Evolutionary conservation across 192 early-diverging fungal genomes (phyloP).

Genomic region (Linnemannia zychae): DNA sequence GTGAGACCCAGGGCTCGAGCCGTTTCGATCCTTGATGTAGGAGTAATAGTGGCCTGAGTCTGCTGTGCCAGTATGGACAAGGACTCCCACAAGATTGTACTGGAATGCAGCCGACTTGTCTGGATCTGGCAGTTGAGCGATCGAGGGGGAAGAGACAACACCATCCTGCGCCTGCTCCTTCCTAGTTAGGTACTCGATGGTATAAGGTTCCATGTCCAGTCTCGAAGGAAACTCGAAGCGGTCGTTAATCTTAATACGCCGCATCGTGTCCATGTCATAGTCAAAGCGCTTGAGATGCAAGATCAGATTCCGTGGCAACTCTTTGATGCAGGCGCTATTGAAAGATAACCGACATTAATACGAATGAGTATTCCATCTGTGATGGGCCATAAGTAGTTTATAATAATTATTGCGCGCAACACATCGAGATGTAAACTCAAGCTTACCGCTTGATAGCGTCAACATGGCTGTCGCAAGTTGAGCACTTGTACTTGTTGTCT

Average conservation of each 20-base stretch:
- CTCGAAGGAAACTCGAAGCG: slow-evolving; percentile 67
- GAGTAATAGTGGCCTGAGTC: slow-evolving; percentile 73
- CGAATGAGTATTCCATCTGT: not conserved
- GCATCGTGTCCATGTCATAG: slow-evolving; percentile 69
- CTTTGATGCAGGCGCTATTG: slow-evolving; percentile 63
- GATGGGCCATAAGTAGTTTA: not conserved
- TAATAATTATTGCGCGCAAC: no score
- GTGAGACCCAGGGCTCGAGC: not conserved
- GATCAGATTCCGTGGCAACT: slow-evolving; percentile 68
- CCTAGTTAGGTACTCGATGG: slow-evolving; percentile 55
- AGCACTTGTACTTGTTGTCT: slow-evolving; percentile 69
- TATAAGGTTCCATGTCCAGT: slow-evolving; percentile 71
- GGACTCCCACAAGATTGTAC: slow-evolving; percentile 67
- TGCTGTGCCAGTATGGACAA: slow-evolving; percentile 71
- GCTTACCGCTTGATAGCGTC: slow-evolving; percentile 68
- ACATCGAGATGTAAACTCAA: no score
- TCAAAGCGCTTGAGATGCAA: slow-evolving; percentile 77
- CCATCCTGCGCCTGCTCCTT: slow-evolving; percentile 58
- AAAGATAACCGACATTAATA: not conserved
- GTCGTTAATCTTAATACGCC: slow-evolving; percentile 72
- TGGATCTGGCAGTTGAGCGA: not conserved
- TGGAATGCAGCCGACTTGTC: slow-evolving; percentile 45
- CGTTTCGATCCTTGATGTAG: slow-evolving; percentile 59
- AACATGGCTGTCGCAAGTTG: slow-evolving; percentile 65
- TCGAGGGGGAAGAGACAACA: slow-evolving; percentile 22